Base-by-base conservation (phyloP, 305 asterid genomes). In the Fraxinus sp. region DNA sequence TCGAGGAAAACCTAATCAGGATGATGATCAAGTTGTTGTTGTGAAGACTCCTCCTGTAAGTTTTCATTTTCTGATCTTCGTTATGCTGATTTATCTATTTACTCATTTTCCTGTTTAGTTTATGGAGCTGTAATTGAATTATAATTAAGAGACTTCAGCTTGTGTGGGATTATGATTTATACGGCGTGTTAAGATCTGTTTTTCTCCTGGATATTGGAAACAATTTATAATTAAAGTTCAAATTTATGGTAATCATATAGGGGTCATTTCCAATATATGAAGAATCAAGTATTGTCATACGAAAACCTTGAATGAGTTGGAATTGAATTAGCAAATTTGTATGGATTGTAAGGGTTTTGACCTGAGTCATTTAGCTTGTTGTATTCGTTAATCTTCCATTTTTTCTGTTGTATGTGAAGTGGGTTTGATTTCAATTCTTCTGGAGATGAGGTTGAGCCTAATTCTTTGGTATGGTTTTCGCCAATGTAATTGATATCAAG, bases 41-140 rank as follows among this genome's bases (percentile, higher is more conserved):
- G 94, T 91, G 14, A 92, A 88, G 84, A 85, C 92, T 84, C 93
- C 93, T 16, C 95, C 92, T 5, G 98, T 95, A 71, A 92, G 97
- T 62, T 71, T 70, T 1, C 37, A 44, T 78, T 73, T 66, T 28
- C 16, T 66, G n/a, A 28, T 28, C 18, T 70, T 70, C 7, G 13
- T 8, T 32, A 44, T 57, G 37, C 74, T 32, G 62, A 33, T 78
- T 81, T 83, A 71, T 68, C 83, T 52, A 2, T 72, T 30, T 30
- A 20, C 32, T 18, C 32, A 16, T 80, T 73, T 77, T 26, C 41
- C 81, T 82, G 9, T 77, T 79, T 32, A 7, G 62, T 14, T 20
- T 49, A 8, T 77, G 8, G 24, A 77, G 86, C 75, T 70, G 37
- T 70, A 26, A 70, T 85, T 70, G 14, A 30, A 52, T 37, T 28